These are phyloP conservation scores for Oryza glumipatula DNA, from an alignment of 176 grass and related monocot genomes.

Conservation along the genomic window DNA sequence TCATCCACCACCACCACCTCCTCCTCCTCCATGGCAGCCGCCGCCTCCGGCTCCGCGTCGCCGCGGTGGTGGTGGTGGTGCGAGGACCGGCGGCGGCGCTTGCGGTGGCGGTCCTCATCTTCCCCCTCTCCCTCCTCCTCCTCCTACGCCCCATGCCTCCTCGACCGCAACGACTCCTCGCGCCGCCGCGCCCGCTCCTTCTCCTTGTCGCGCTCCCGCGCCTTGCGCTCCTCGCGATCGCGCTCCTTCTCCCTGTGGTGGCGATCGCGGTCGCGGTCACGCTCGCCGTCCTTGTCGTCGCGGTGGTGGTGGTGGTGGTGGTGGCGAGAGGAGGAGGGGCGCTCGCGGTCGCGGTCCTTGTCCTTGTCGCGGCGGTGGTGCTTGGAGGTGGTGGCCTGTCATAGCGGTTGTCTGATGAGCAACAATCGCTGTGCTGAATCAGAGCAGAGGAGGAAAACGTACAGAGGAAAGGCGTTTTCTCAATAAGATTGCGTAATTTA, in stretches of 20 bases:
- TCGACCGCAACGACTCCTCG: no score
- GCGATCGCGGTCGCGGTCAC: neutral
- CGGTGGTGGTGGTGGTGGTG: slow-evolving; percentile 34
- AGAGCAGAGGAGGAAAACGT: no score
- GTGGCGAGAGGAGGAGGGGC: slow-evolving; percentile 15
- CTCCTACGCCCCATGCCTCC: no score
- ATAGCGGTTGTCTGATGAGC: no score
- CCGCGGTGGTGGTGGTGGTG: slow-evolving; percentile 39
- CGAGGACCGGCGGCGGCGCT: slow-evolving; percentile 59
- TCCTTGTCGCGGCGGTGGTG: slow-evolving; percentile 58
- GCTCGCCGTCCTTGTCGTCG: slow-evolving; percentile 20
- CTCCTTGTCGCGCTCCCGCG: no score
- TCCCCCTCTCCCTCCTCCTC: no score
- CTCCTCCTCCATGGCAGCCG: slow-evolving; percentile 43
- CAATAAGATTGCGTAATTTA: no score
- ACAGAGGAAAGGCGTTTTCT: no score
- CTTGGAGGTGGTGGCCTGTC: slow-evolving; percentile 17
- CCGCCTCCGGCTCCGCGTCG: slow-evolving; percentile 50
- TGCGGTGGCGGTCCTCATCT: slow-evolving; percentile 53
- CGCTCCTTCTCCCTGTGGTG: slow-evolving; percentile 41
- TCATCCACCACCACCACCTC: slow-evolving; percentile 26
- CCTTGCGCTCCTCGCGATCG: no score
- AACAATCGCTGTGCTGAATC: no score
- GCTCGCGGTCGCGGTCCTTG: slow-evolving; percentile 12
- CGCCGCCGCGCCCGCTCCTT: slow-evolving; percentile 3